Base-by-base conservation (phyloP, 176 grass and related monocot genomes). In the Alloteropsis semialata region DNA sequence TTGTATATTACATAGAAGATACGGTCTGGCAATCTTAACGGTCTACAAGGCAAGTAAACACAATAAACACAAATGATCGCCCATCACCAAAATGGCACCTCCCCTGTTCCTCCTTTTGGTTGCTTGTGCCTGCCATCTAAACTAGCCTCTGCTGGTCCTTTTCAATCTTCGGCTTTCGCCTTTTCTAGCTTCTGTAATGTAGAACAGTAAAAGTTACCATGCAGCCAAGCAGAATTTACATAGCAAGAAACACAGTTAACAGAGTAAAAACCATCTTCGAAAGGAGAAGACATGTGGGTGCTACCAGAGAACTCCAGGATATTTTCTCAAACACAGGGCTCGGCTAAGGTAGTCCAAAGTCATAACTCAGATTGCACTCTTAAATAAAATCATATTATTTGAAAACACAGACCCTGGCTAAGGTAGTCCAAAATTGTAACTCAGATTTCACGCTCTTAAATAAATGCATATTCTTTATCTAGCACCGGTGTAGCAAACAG, bases 181-280 rank as follows among this genome's bases (percentile, higher is more conserved):
- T 92, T 87, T 22, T 92, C 87, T 86, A 86, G 50, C 48, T 92
- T 92, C 91, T 89, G 81, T 2, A 73, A 77, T 81, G 29, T 25
- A 66, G 5, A 66, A 50, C 33, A 80, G 12, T 6, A 39, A 25
- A 81, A 9, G 39, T 88, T 44, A 84, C 57, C 44, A 55, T 24
- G 38, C n/a, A 39, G 39, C 38, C 72, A 62, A 70, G 1, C 27
- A 73, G 21, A 58, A 68, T 42, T 1, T 37, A n/a, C 34, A 41
- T 13, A 56, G 6, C 10, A 43, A 57, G 5, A 8, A 80, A 67
- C 10, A 19, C 18, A 38, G 10, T 21, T 12, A 45, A 38, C 28
- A 77, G 1, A 65, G 16, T 28, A 9, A 18, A 74, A 84, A 49
- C 8, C 0, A 41, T 27, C 16, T 67, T 46, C 0, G 19, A 27